These are phyloP conservation scores for Durotheca rogersii DNA, from an alignment of 495 filamentous ascomycete species.

Conservation along the genomic window DNA sequence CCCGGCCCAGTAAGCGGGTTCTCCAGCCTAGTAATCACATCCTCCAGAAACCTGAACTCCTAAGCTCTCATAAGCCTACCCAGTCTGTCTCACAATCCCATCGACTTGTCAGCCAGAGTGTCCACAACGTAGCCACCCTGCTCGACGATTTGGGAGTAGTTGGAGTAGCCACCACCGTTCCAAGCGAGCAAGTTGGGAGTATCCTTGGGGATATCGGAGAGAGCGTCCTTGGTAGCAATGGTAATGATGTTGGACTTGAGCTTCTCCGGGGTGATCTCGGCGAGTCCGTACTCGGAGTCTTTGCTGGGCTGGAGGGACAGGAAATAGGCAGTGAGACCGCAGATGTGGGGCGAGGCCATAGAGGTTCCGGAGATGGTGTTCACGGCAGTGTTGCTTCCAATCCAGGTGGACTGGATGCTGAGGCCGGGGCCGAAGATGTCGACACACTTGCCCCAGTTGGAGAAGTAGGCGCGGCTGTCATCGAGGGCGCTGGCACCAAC, in stretches of 20 bases:
- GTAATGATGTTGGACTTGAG: conserved; percentile 84
- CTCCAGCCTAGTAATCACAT: too few relatives aligned
- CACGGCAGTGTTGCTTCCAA: conserved; percentile 85
- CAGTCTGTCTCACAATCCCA: too few relatives aligned
- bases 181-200: conserved; percentile 90
- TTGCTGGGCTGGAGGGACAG: conserved; percentile 89
- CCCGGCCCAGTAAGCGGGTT: too few relatives aligned
- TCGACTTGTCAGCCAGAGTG: conserved; percentile 36
- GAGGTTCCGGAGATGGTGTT: conserved; percentile 99
- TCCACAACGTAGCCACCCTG: conserved; percentile 59
- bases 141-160: conserved; percentile 83
- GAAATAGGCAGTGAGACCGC: conserved; percentile 95
- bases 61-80: too few relatives aligned
- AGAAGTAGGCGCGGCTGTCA: conserved; percentile 99
- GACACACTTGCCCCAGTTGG: conserved; percentile 99
- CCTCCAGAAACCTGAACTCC: too few relatives aligned
- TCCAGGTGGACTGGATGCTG: conserved; percentile 97
- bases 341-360: conserved; percentile 98
- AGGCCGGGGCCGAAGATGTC: conserved; percentile 98
- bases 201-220: conserved; percentile 79
- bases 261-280: conserved; percentile 86
- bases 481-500: conserved; percentile 91
- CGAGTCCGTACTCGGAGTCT: conserved; percentile 87
- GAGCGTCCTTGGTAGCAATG: conserved; percentile 76
- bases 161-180: conserved; percentile 94